Percentiles rank a stretch among this genome's conserved stretches.
Evolutionary conservation across 2,329 filamentous ascomycete species (phyloP).

Genomic region (Aureobasidium vineae): DNA sequence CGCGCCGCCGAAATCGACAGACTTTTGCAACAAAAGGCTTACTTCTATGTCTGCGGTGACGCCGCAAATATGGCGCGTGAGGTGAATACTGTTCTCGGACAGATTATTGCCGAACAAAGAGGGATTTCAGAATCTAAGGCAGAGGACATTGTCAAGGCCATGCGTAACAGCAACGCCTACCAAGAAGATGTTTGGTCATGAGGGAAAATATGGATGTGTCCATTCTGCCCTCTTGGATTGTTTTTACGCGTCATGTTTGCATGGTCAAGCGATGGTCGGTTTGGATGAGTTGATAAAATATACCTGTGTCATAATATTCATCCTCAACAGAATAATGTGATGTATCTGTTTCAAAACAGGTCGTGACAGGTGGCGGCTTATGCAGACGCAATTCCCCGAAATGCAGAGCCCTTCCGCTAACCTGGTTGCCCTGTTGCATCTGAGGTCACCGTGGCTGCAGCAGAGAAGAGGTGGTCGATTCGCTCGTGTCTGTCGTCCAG

Average conservation of each 20-base stretch:
- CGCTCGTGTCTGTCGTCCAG: conserved; percentile 13
- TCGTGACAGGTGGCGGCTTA: conserved; percentile 24
- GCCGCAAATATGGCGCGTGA: conserved; percentile 72
- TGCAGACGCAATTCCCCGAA: conserved; percentile 25
- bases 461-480: background rate
- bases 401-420: conserved; percentile 17
- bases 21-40: conserved; percentile 79
- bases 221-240: background rate
- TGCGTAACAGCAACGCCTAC: conserved; percentile 93
- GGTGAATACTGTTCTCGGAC: conserved; percentile 68
- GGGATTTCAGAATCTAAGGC: conserved; percentile 81
- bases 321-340: conserved; percentile 25
- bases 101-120: conserved; percentile 83
- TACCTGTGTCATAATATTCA: conserved; percentile 12
- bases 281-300: conserved; percentile 25
- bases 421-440: conserved; percentile 22
- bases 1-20: conserved; percentile 80
- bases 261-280: conserved; percentile 18
- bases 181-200: conserved; percentile 76
- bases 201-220: conserved; percentile 6
- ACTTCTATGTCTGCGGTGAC: conserved; percentile 98
- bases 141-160: conserved; percentile 95
- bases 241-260: conserved; percentile 22
- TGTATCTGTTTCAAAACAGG: conserved; percentile 17
- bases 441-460: conserved; percentile 16